Evolutionary conservation across 2,329 filamentous ascomycete genomes (phyloP), one percentile per base, ranked within the genome.

Genomic region (Chaetomiaceae sp.): DNA sequence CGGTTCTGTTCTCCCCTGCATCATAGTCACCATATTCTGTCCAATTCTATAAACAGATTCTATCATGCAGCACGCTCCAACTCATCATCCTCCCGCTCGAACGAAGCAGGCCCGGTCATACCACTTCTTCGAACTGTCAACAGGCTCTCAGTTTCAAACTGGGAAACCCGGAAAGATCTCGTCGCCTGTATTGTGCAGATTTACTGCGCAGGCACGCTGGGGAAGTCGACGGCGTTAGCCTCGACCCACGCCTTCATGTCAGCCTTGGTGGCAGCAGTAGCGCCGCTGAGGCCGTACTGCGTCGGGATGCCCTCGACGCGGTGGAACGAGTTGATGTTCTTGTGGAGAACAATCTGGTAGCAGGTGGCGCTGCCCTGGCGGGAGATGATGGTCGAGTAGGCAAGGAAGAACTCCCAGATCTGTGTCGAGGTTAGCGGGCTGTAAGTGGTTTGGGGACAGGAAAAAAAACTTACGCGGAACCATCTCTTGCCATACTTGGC

Each of bases 401-500:
- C 88, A 57, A 95, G 82, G 83, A 95, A 95, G 73, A 84, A 90
- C 69, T 95, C 89, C 90, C 90, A 95, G 69, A 94, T 94, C 84
- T 88, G 59, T 27, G 38, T 66, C 43, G 66, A 60, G 52, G 23
- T n/a, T 19, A 19, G 17, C 17, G 39, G 50, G 23, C 46, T 8
- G 8, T 14, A 33, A 15, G n/a, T n/a, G n/a, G n/a, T n/a, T n/a
- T n/a, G n/a, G n/a, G n/a, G n/a, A 8, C 14, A 50, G 60, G 6
- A 34, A 22, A 17, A 7, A 11, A 25, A 57, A 79, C 87, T 77
- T 80, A 91, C 88, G 71, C 92, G 85, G 83, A 89, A 99, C 94
- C 94, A 99, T 68, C 89, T 81, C 68, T 87, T 85, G 66, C 94
- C 94, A 69, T 97, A 97, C 81, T 96, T 97, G 68, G 88, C 90